Evolutionary conservation across 2,329 filamentous ascomycete species (phyloP), one percentile per base, ranked within the genome.

Genomic region (Monilinia fructigena): DNA sequence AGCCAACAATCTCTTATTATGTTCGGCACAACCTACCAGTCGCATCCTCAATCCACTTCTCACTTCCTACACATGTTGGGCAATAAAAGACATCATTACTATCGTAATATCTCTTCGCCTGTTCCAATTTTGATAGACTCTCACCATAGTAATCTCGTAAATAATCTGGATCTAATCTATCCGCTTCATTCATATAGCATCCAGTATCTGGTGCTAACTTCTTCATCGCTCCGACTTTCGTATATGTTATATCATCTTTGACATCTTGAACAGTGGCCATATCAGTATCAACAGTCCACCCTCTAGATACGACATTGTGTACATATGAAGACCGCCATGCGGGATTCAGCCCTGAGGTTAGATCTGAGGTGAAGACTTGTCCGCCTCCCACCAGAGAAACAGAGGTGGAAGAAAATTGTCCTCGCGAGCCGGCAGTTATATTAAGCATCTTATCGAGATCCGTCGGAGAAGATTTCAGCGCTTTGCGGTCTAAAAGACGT

Each of bases 111-210:
- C 67, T 71, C 74, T 80, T 80, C 10, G 76, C 69, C 18, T 60
- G 67, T 20, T 76, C 68, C n/a, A 78, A 74, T 12, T 68, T 64
- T 2, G 67, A 54, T 55, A 79, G 78, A 66, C 75, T 76, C 8
- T 63, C 45, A 2, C 78, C 78, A 70, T 77, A 80, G 64, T 80
- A 80, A 2, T 74, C 70, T 45, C 73, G 2, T 8, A 72, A 70
- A 42, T 72, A 77, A 38, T 77, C 67, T 2, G 76, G 74, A 63
- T 80, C 76, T 26, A 76, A 69, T 0, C 73, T 64, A 68, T 80
- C 75, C 16, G 74, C 79, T 70, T 82, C 80, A 63, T 81, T 81
- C 71, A 80, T 76, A 70, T 82, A 81, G 4, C 75, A 75, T 4
- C 80, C 80, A 8, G 76, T 78, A 53, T 76, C 70, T 1, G 79